phyloP scores from a whole-genome alignment of 2,329 filamentous ascomycete species.

The Emmonsia crescens region DNA sequence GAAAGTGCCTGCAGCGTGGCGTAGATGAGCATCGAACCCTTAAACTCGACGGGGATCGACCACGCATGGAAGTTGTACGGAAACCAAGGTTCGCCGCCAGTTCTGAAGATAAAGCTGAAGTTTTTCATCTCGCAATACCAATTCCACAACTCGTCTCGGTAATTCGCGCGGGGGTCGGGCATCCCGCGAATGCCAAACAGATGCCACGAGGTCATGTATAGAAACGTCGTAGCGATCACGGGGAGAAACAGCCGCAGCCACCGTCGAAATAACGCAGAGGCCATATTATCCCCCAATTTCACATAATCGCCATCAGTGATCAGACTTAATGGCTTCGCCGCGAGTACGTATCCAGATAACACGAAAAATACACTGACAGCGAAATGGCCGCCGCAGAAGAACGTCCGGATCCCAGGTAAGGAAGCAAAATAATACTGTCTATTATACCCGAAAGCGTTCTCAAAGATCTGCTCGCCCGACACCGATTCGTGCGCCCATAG shows the following conservation, averaged over 20 bases:
- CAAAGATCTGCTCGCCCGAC: slow-evolving; percentile 33
- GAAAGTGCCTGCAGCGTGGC: slow-evolving; percentile 47
- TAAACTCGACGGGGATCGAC: slow-evolving; percentile 54
- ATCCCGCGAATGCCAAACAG: slow-evolving; percentile 40
- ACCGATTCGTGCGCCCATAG: slow-evolving; percentile 44
- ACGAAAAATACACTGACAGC: slow-evolving; percentile 40
- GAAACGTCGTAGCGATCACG: slow-evolving; percentile 27
- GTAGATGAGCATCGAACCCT: slow-evolving; percentile 55
- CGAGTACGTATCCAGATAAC: slow-evolving; percentile 38
- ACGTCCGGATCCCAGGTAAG: slow-evolving; percentile 7
- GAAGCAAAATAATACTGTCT: slow-evolving; percentile 7
- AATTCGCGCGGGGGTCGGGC: slow-evolving; percentile 30
- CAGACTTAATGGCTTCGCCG: slow-evolving; percentile 34
- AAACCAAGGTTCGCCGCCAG: slow-evolving; percentile 47
- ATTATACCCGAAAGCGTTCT: slow-evolving; percentile 30
- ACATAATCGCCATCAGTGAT: slow-evolving; percentile 29
- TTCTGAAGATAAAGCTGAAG: slow-evolving; percentile 56
- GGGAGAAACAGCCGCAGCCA: slow-evolving; percentile 35
- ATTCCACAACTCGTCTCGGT: slow-evolving; percentile 42
- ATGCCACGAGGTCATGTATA: slow-evolving; percentile 42
- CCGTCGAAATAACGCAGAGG: slow-evolving; percentile 35
- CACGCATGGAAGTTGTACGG: slow-evolving; percentile 50
- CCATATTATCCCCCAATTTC: slow-evolving; percentile 33
- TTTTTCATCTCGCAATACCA: slow-evolving; percentile 52
- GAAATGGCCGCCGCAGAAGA: slow-evolving; percentile 32